Evolutionary conservation across 225 moss, liverwort and hornwort species (phyloP), one percentile per base, ranked within the genome.

Genomic region (Bryoerythrophyllum caledonicum): DNA sequence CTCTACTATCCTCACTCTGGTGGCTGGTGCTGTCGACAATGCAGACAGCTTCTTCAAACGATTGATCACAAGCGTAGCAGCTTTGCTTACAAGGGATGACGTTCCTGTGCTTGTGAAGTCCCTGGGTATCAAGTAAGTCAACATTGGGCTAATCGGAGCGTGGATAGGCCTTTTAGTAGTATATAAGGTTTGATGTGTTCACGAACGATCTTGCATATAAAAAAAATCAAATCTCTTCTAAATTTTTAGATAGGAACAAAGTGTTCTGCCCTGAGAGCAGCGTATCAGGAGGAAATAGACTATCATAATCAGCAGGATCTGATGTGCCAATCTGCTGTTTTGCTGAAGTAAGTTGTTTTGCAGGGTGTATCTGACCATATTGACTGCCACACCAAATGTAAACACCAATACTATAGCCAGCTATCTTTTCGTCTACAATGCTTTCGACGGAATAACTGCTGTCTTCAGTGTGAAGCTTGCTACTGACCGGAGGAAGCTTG

Each of bases 101-200:
- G 90, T 95, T 70, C 95, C 95, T 74, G 93, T 93, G 65, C 87
- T 91, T 65, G 93, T 95, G 60, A 95, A 95, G 74, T 95, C 92
- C 60, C 84, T 91, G 57, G 90, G 91, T 72, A 85, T 95, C 69
- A 93, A 93, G 95, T 91, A 82, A 79, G 82, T 85, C 56, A 73
- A 66, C 34, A 66, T 27, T 81, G 40, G 68, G 21, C 68, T 25
- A 72, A 68, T 17, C 55, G 70, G 38, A 74, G 27, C 48, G 62
- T 74, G 37, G 35, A 60, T 54, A 65, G 15, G 37, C 27, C 25
- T 74, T 27, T 62, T 35, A 56, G 51, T 37, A 58, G 21, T 68
- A 8, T 63, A 11, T 25, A 17, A 67, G 52, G 43, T 26, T 76
- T 76, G 58, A 58, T 40, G 27, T 27, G 26, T 55, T 20, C 3